Conservation (phyloP, 345 rosid genomes). For the Punica granatum region DNA sequence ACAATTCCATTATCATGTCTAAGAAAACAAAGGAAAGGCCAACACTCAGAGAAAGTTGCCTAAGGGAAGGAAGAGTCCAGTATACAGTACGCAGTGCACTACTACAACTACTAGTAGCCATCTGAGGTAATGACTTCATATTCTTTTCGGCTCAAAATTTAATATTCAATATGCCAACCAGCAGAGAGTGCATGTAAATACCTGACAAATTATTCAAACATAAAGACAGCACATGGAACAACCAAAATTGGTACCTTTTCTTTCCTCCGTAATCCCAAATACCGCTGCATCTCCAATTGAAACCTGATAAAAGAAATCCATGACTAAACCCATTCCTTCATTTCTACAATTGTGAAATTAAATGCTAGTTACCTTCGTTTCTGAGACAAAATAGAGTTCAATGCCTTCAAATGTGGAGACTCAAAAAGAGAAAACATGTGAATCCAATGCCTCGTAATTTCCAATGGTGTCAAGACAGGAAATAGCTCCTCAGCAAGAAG, state of each 20-base stretch:
- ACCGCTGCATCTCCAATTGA: conserved; percentile 60
- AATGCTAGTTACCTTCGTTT: conserved; percentile 53
- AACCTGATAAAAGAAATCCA: conserved; percentile 46
- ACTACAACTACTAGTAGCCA: no score
- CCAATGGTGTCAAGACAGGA: conserved; percentile 57
- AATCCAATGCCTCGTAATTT: conserved; percentile 74
- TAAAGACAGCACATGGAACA: no score
- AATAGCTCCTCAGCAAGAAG: conserved; percentile 66
- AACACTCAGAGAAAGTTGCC: neutral
- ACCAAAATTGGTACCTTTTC: conserved; percentile 31
- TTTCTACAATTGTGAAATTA: conserved; percentile 13
- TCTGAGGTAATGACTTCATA: neutral
- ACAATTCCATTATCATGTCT: neutral
- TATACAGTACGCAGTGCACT: no score
- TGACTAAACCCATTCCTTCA: conserved; percentile 14
- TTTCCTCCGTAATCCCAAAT: conserved; percentile 50
- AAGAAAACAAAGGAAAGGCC: neutral
- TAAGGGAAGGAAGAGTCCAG: neutral
- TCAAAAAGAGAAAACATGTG: conserved; percentile 61
- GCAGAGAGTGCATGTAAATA: neutral
- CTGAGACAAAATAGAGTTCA: conserved; percentile 58
- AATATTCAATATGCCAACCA: neutral
- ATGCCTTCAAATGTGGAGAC: conserved; percentile 57
- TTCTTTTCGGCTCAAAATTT: neutral
- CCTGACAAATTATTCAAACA: neutral